Base-by-base conservation (phyloP, 2,329 filamentous ascomycete species). In the Gyromitra esculenta region DNA sequence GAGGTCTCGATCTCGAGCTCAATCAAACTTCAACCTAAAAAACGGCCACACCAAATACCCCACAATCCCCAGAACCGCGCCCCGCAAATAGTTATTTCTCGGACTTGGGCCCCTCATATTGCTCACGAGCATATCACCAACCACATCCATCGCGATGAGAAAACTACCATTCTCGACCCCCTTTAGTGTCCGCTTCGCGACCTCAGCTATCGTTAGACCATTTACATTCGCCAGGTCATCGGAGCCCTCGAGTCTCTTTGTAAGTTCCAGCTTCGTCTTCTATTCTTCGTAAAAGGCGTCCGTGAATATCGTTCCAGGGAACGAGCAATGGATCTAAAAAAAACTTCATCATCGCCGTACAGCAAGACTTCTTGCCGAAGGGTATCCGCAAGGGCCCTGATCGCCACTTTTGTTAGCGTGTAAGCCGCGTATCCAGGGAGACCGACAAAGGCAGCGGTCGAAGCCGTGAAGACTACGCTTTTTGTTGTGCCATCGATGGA, bases 261-360 rank as follows among this genome's bases (percentile, higher is more conserved):
- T 52, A 5, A 31, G 52, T 21, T 56, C 52, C 3, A 18, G 52
- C n/a, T 56, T 31, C 18, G 21, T 25, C 18, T 18, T 21, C 52
- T 56, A 18, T 21, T 56, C 21, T 31, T 56, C 7, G 52, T 11
- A 8, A 25, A 56, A 56, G 1, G 18, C 18, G 1, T 9, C 52
- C 21, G 52, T 25, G 5, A 56, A 31, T 56, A 56, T 56, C n/a
- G 21, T 56, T 13, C 18, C 52, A 15, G 52, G 52, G 13, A 56
- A 56, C 9, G 52, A 52, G 48, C 48, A 52, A 52, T 52, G 48
- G 15, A 52, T 21, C n/a, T 56, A 21, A 31, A 56, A 56, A 8
- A 56, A 21, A 21, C 52, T 7, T 31, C 52, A 56, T 31, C 52
- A 31, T 31, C 18, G 31, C 21, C 48, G 15, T 56, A 56, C 31